A percentile compares a stretch with the other conserved stretches of the same genome.
phyloP scores from a whole-genome alignment of 768 basidiomycete species.

The Collybia nuda region DNA sequence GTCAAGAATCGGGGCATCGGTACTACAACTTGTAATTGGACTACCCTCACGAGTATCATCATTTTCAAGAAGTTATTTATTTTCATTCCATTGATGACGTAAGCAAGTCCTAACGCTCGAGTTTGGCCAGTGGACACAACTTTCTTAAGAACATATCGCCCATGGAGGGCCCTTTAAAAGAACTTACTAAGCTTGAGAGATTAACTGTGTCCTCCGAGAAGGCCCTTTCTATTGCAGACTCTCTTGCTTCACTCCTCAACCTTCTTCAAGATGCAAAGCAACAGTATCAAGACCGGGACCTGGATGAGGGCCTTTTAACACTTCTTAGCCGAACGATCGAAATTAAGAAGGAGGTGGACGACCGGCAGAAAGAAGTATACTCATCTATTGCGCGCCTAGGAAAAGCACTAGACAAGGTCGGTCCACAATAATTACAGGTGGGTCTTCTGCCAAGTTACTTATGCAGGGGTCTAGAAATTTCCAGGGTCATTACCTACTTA shows the following conservation, averaged over 20 bases:
- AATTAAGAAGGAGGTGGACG: slow-evolving; percentile 75
- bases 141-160: neutral
- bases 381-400: slow-evolving; percentile 74
- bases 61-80: too few relatives aligned
- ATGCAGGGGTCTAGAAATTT: slow-evolving; percentile 48
- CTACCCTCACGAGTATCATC: too few relatives aligned
- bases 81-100: neutral
- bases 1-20: slow-evolving; percentile 63
- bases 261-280: slow-evolving; percentile 58
- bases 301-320: slow-evolving; percentile 47
- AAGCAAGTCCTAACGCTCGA: too few relatives aligned
- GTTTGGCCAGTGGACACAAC: slow-evolving; percentile 13
- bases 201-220: slow-evolving; percentile 56
- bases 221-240: slow-evolving; percentile 50
- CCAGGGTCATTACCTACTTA: slow-evolving; percentile 61
- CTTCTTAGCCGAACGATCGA: slow-evolving; percentile 61
- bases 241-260: slow-evolving; percentile 64
- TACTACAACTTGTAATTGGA: too few relatives aligned
- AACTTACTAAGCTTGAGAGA: slow-evolving; percentile 75
- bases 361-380: slow-evolving; percentile 88
- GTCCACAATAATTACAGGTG: slow-evolving; percentile 9
- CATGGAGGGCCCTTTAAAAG: slow-evolving; percentile 79
- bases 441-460: slow-evolving; percentile 6
- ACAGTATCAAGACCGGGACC: slow-evolving; percentile 45
- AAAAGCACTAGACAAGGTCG: slow-evolving; percentile 89